phyloP scores from a whole-genome alignment of 257 asterid species.

The Plectranthus barbatus region DNA sequence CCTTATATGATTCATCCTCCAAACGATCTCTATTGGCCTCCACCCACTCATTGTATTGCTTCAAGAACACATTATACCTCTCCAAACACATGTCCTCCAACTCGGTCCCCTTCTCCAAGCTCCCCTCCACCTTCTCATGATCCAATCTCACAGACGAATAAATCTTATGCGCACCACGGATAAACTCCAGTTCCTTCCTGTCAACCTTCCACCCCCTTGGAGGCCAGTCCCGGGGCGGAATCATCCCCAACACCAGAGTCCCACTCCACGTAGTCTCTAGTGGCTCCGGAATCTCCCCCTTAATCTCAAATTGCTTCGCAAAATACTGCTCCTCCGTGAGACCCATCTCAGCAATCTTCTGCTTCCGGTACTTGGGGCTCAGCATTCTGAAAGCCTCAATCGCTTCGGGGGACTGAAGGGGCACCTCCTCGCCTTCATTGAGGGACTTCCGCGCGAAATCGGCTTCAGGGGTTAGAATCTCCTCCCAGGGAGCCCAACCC shows the following conservation, averaged over 20 bases:
- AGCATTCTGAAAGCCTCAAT: conserved; percentile 80
- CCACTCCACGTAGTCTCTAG: conserved; percentile 69
- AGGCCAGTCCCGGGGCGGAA: conserved; percentile 97
- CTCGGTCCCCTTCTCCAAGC: conserved; percentile 32
- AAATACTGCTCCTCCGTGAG: conserved; percentile 74
- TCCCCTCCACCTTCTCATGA: conserved; percentile 52
- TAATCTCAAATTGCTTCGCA: conserved; percentile 84
- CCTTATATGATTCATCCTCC: conserved; percentile 88
- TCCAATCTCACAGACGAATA: conserved; percentile 42
- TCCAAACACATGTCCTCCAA: conserved; percentile 50
- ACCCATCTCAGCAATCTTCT: conserved; percentile 73
- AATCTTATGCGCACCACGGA: conserved; percentile 74
- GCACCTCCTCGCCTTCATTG: conserved; percentile 93
- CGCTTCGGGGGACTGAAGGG: conserved; percentile 75
- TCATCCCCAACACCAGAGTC: conserved; percentile 59
- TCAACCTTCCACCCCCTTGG: conserved; percentile 92
- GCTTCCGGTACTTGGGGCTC: conserved; percentile 54
- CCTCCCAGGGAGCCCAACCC: conserved; percentile 99
- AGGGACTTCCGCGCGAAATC: conserved; percentile 75
- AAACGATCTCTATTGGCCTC: conserved; percentile 62
- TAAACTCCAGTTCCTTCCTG: conserved; percentile 71
- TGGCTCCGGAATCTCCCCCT: conserved; percentile 79
- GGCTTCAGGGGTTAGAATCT: conserved; percentile 85
- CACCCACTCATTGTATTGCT: conserved; percentile 86
- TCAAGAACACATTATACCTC: conserved; percentile 76